Evolutionary conservation across 1,284 basidiomycete genomes (phyloP).

Genomic region (Flammula alnicola): DNA sequence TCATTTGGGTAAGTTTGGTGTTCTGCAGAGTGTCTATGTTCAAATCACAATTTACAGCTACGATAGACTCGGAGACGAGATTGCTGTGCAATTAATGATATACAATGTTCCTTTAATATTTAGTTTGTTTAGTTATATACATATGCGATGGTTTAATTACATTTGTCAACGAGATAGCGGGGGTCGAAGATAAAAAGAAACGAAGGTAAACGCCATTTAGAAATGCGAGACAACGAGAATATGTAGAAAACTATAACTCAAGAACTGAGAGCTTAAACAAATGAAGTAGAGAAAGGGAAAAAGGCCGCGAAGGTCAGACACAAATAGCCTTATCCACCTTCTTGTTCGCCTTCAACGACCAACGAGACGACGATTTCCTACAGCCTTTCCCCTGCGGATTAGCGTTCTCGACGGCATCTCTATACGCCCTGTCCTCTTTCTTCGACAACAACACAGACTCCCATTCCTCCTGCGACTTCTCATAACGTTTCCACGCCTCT

Average conservation of each 20-base stretch:
- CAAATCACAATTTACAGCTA: too few species aligned
- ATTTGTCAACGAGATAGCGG: conserved; percentile 1
- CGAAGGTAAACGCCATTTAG: neutral
- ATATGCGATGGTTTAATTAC: neutral
- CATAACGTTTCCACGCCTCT: conserved; percentile 43
- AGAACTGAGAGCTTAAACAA: neutral
- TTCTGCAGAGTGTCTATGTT: too few species aligned
- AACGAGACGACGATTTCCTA: neutral
- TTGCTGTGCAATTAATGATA: neutral
- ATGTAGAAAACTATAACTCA: too few species aligned
- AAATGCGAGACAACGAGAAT: too few species aligned
- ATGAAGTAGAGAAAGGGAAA: neutral
- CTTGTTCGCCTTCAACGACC: neutral
- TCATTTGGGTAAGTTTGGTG: too few species aligned
- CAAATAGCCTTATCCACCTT: neutral
- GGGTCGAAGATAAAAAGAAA: neutral
- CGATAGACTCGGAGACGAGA: neutral
- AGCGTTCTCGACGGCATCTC: conserved; percentile 4
- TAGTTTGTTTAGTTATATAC: conserved; percentile 5
- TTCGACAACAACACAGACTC: conserved; percentile 35
- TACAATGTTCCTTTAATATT: conserved; percentile 1
- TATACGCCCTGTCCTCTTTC: conserved; percentile 17
- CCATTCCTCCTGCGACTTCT: conserved; percentile 43
- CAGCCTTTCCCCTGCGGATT: neutral
- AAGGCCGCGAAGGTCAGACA: neutral